phyloP scores from a whole-genome alignment of 2,329 filamentous ascomycete genomes.

The Pseudogymnoascus sp. region DNA sequence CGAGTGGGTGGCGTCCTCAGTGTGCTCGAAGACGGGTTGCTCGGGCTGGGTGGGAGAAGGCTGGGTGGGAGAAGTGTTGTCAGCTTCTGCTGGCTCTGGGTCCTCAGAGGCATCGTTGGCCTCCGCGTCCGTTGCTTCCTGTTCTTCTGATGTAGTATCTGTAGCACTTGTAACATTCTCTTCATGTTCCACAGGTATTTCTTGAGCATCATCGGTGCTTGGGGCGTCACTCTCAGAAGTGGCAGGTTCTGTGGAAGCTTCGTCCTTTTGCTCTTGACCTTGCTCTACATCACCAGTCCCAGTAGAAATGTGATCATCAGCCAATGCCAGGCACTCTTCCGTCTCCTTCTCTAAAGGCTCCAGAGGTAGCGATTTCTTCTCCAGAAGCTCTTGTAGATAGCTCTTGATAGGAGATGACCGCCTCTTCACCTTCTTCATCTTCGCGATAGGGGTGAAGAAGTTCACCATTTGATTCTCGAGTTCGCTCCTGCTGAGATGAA shows the following conservation, averaged over 20 bases:
- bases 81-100: not conserved
- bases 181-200: not conserved
- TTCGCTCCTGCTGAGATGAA: slow-evolving; percentile 6
- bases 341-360: slow-evolving; percentile 4
- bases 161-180: not conserved
- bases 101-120: not conserved
- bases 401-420: slow-evolving; percentile 11
- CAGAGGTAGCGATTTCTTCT: slow-evolving; percentile 1
- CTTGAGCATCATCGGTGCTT: not conserved
- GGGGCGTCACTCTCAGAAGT: not conserved
- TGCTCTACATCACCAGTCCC: not conserved
- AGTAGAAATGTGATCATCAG: not conserved
- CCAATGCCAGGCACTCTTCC: not conserved
- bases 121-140: not conserved
- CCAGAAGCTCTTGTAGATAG: slow-evolving; percentile 9
- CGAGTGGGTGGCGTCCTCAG: not conserved
- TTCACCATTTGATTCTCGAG: slow-evolving; percentile 4
- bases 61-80: not conserved
- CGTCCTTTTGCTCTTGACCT: not conserved
- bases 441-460: slow-evolving; percentile 7
- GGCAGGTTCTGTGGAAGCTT: not conserved
- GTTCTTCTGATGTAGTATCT: not conserved
- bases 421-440: slow-evolving; percentile 10
- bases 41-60: not conserved
- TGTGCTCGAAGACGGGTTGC: not conserved